Percentiles rank a stretch among this genome's conserved stretches.
phyloP scores from a whole-genome alignment of 2,329 filamentous ascomycete species.

The Pyricularia pennisetigena region DNA sequence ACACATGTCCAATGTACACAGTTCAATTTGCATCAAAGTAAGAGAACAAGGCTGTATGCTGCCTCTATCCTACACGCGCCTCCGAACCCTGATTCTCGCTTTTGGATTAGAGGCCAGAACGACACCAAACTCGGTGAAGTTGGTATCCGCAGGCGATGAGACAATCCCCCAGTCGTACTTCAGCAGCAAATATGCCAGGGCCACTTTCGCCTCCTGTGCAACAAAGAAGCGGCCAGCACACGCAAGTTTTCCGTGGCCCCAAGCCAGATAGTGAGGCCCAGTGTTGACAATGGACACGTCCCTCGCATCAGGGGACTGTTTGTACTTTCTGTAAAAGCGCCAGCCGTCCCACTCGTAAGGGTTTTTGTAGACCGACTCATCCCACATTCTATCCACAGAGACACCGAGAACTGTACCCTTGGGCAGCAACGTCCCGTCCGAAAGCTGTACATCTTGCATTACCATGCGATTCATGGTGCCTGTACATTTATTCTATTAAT shows the following conservation, averaged over 20 bases:
- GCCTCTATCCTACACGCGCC: not conserved
- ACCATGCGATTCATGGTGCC: not conserved
- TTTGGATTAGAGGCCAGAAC: not conserved
- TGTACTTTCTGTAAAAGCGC: not conserved
- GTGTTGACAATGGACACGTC: not conserved
- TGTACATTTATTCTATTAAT: not conserved
- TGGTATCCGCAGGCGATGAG: not conserved
- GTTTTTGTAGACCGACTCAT: not conserved
- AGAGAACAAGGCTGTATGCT: too few species aligned
- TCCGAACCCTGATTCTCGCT: not conserved
- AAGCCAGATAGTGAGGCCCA: conserved; percentile 24
- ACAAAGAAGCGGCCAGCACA: conserved; percentile 40
- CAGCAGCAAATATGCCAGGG: conserved; percentile 29
- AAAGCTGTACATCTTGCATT: not conserved
- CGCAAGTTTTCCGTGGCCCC: conserved; percentile 35
- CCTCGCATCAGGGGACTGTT: not conserved
- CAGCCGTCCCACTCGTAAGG: not conserved
- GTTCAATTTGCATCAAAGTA: too few species aligned
- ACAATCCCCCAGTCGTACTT: conserved; percentile 19
- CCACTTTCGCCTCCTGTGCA: conserved; percentile 32
- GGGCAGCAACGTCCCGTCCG: not conserved
- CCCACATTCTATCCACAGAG: not conserved
- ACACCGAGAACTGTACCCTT: not conserved
- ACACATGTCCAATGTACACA: too few species aligned
- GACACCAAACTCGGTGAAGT: not conserved